phyloP scores from a whole-genome alignment of 2,329 filamentous ascomycete species.

The Cordyceps pruinosa region DNA sequence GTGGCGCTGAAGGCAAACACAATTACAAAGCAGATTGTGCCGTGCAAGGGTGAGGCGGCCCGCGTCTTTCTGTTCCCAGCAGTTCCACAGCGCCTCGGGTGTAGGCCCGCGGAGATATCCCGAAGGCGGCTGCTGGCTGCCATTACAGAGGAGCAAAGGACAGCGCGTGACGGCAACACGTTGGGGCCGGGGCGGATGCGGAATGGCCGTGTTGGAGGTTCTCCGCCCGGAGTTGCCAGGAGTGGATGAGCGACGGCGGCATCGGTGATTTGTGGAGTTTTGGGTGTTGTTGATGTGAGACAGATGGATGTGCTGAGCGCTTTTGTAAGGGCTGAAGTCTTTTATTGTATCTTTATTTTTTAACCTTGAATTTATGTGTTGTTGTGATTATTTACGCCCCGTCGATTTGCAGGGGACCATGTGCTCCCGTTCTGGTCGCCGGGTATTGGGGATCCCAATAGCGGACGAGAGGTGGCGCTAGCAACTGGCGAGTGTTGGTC shows the following conservation, averaged over 20 bases:
- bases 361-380: background rate
- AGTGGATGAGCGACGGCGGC: background rate
- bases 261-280: slow-evolving; percentile 5
- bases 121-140: too few relatives aligned
- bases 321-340: background rate
- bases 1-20: too few relatives aligned
- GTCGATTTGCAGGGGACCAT: too few relatives aligned
- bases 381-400: too few relatives aligned
- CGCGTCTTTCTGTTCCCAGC: too few relatives aligned
- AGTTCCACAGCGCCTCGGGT: too few relatives aligned
- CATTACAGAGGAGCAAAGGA: background rate
- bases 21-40: too few relatives aligned
- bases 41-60: too few relatives aligned
- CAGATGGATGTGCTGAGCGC: background rate
- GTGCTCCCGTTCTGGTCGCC: background rate
- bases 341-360: too few relatives aligned
- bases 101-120: too few relatives aligned
- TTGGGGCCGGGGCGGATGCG: background rate
- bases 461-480: too few relatives aligned
- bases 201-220: slow-evolving; percentile 4
- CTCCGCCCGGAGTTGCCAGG: slow-evolving; percentile 1
- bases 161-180: background rate
- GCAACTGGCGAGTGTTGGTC: background rate
- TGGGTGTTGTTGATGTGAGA: background rate
- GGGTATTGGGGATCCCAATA: background rate